Percentiles rank a stretch among this genome's conserved stretches.
phyloP scores from a whole-genome alignment of 2,329 filamentous ascomycete species.

The Plectosphaerella plurivora region DNA sequence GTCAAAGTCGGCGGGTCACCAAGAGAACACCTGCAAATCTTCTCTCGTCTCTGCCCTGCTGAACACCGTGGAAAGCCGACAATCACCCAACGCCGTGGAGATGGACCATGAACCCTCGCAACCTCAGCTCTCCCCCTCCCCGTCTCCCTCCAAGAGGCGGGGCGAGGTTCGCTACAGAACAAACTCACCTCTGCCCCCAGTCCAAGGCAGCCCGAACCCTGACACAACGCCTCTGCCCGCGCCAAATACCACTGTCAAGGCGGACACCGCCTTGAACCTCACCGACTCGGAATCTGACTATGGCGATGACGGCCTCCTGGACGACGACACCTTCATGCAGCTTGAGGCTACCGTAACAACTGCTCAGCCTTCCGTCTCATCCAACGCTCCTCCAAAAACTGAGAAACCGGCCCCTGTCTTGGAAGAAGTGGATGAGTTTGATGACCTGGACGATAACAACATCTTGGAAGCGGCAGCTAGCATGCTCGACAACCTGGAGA shows the following conservation, averaged over 20 bases:
- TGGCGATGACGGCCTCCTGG: conserved; percentile 47
- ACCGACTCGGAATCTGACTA: conserved; percentile 38
- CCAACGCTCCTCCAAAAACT: no score
- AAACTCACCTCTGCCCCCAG: conserved; percentile 8
- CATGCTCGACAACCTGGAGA: conserved; percentile 23
- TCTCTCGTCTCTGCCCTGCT: conserved; percentile 60
- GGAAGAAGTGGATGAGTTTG: conserved; percentile 49
- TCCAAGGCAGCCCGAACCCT: conserved; percentile 1
- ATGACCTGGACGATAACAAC: conserved; percentile 58
- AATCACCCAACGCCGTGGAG: conserved; percentile 9
- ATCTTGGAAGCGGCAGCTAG: conserved; percentile 44
- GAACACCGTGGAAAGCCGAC: conserved; percentile 58
- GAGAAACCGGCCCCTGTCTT: background rate
- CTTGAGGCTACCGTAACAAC: conserved; percentile 40
- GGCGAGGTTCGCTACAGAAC: no score
- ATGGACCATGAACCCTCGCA: no score
- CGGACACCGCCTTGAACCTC: background rate
- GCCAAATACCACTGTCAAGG: no score
- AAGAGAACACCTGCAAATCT: conserved; percentile 45
- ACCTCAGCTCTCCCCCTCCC: conserved; percentile 15
- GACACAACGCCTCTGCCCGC: background rate
- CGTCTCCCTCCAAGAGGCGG: conserved; percentile 37
- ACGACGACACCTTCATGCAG: conserved; percentile 54
- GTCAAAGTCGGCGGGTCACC: background rate
- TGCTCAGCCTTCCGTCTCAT: conserved; percentile 13